phyloP scores from a whole-genome alignment of 2,329 filamentous ascomycete species.

The Fusarium transvaalense region DNA sequence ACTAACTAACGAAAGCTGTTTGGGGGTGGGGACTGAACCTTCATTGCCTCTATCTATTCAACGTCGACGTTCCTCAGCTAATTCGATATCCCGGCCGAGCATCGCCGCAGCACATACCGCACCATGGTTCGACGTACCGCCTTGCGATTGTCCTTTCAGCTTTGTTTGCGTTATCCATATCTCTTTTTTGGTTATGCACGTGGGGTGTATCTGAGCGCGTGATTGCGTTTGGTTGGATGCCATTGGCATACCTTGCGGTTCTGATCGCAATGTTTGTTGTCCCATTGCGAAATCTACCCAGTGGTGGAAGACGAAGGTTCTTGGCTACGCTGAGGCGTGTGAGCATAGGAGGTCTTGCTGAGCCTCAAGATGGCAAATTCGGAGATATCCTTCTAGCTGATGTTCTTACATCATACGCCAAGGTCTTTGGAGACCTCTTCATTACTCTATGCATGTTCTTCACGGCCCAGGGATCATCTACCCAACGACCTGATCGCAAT shows the following conservation, averaged over 20 bases:
- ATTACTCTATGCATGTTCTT: constrained; percentile 94
- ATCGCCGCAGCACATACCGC: constrained; percentile 76
- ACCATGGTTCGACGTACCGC: constrained; percentile 87
- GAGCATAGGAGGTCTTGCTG: constrained; percentile 85
- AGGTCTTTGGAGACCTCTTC: constrained; percentile 90
- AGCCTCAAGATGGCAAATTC: constrained; percentile 90
- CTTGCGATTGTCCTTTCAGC: constrained; percentile 82
- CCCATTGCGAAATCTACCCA: constrained; percentile 76
- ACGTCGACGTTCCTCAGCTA: constrained; percentile 88
- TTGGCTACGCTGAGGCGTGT: constrained; percentile 82
- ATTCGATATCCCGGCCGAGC: constrained; percentile 86
- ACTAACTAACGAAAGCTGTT: constrained; percentile 70
- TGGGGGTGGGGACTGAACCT: constrained; percentile 97
- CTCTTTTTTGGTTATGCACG: constrained; percentile 87
- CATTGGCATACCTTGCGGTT: constrained; percentile 83
- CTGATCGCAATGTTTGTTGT: constrained; percentile 78
- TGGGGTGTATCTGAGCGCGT: constrained; percentile 77
- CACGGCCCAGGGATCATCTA: constrained; percentile 76
- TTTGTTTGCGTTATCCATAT: constrained; percentile 77
- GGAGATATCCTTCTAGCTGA: constrained; percentile 94
- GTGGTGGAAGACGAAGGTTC: constrained; percentile 79
- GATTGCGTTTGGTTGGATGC: constrained; percentile 84
- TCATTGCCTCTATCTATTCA: constrained; percentile 81
- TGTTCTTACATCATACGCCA: constrained; percentile 93
- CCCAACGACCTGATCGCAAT: constrained; percentile 81